Percentiles rank a stretch among this genome's conserved stretches.
Conservation (phyloP, 1,284 basidiomycete species). For the Coniophora puteana region DNA sequence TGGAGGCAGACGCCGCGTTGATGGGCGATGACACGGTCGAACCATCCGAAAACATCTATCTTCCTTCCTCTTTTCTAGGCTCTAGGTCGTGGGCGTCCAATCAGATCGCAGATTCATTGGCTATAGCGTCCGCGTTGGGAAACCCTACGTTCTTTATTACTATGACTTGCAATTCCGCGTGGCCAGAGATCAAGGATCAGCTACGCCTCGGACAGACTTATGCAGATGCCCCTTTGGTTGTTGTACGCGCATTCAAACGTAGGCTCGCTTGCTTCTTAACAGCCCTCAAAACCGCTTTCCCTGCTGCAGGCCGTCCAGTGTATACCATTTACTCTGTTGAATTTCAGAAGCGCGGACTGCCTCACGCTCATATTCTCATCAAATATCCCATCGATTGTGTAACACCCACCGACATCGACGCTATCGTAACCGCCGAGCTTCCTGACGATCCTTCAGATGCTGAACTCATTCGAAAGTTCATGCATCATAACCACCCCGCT, state of each 20-base stretch:
- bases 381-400: slow-evolving; percentile 1
- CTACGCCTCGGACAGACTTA: slow-evolving; percentile 27
- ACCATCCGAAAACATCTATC: slow-evolving; percentile 22
- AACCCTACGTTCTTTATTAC: slow-evolving; percentile 35
- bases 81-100: slow-evolving; percentile 32
- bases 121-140: slow-evolving; percentile 26
- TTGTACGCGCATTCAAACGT: slow-evolving; percentile 31
- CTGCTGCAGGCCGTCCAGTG: slow-evolving; percentile 14
- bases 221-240: slow-evolving; percentile 29
- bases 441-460: slow-evolving; percentile 21
- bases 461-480: slow-evolving; percentile 20
- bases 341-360: slow-evolving; percentile 37
- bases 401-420: slow-evolving; percentile 22
- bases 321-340: slow-evolving; percentile 32
- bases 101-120: slow-evolving; percentile 32
- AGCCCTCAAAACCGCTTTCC: slow-evolving; percentile 23
- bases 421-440: slow-evolving; percentile 29
- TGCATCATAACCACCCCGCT: slow-evolving; percentile 28
- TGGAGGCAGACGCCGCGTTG: slow-evolving; percentile 17
- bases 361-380: slow-evolving; percentile 35
- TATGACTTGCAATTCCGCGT: slow-evolving; percentile 35
- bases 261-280: slow-evolving; percentile 22
- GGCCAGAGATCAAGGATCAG: slow-evolving; percentile 30
- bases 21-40: slow-evolving; percentile 15
- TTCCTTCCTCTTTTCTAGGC: slow-evolving; percentile 32